These are phyloP conservation scores for Phytophthora agathidicida DNA, from an alignment of 352 stramenopile genomes.

Conservation along the genomic window DNA sequence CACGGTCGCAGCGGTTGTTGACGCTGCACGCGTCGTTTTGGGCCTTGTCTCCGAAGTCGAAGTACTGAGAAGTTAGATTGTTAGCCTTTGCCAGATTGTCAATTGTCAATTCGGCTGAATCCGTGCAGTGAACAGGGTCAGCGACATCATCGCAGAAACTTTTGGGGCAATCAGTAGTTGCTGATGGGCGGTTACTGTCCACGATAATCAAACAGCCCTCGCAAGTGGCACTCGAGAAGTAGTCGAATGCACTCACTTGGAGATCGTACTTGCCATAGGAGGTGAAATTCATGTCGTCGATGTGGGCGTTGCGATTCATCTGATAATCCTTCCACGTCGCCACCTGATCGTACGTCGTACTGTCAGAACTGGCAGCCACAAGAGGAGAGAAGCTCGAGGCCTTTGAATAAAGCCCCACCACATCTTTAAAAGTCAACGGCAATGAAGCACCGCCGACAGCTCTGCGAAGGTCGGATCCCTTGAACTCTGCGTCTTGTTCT, in stretches of 20 bases:
- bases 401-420: conserved; percentile 9
- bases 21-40: conserved; percentile 60
- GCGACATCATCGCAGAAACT: conserved; percentile 42
- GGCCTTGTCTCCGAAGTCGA: conserved; percentile 45
- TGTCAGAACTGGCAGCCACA: conserved; percentile 1
- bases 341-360: not conserved
- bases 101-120: conserved; percentile 31
- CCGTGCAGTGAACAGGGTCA: conserved; percentile 3
- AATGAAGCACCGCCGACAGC: conserved; percentile 7
- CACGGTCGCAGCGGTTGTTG: conserved; percentile 49
- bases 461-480: conserved; percentile 14
- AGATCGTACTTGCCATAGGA: conserved; percentile 65
- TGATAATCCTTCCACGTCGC: conserved; percentile 70
- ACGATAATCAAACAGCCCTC: conserved; percentile 59
- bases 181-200: conserved; percentile 55
- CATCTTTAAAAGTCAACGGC: conserved; percentile 16
- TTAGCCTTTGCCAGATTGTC: conserved; percentile 39
- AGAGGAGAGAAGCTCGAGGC: conserved; percentile 14
- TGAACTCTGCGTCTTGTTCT: conserved; percentile 29
- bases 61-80: conserved; percentile 35
- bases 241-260: conserved; percentile 58
- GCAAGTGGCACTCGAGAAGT: conserved; percentile 45
- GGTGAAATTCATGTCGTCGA: conserved; percentile 50
- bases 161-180: conserved; percentile 41
- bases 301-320: conserved; percentile 28